Evolutionary conservation across 2,329 filamentous ascomycete genomes (phyloP).

Genomic region (Alternaria solani): DNA sequence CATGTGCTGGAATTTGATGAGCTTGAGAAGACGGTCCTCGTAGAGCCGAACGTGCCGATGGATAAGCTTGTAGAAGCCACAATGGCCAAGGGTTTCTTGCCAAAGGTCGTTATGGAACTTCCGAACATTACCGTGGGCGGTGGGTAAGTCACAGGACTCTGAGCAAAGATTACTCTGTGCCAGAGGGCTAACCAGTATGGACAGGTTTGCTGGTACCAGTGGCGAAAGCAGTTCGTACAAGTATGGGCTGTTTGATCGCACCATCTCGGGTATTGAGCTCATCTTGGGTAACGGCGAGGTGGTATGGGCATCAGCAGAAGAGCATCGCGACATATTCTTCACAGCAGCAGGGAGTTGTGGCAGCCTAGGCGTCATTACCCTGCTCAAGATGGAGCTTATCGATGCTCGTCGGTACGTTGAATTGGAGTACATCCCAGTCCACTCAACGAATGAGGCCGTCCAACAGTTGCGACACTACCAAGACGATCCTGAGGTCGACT

Average conservation of each 20-base stretch:
- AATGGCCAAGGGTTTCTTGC: constrained; percentile 63
- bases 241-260: constrained; percentile 72
- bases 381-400: constrained; percentile 67
- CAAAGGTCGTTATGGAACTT: constrained; percentile 74
- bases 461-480: constrained; percentile 59
- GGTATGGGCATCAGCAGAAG: constrained; percentile 55
- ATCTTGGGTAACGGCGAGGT: constrained; percentile 67
- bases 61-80: constrained; percentile 68
- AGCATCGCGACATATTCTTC: constrained; percentile 64
- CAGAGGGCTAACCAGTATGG: constrained; percentile 4
- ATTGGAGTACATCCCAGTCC: constrained; percentile 67
- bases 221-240: constrained; percentile 73
- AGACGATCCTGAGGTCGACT: constrained; percentile 61
- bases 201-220: constrained; percentile 67
- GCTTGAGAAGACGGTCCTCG: constrained; percentile 57
- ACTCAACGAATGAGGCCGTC: constrained; percentile 59
- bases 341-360: constrained; percentile 68
- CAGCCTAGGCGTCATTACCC: constrained; percentile 67
- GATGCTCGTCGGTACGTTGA: constrained; percentile 66
- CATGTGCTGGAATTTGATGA: constrained; percentile 57
- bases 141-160: constrained; percentile 45
- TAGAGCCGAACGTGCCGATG: constrained; percentile 76
- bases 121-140: constrained; percentile 74
- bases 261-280: constrained; percentile 69
- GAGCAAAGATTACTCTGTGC: neutral